A percentile compares a stretch with the other conserved stretches of the same genome.
Conservation (phyloP, 805 yeast genomes). For the Metschnikowia continentalis region DNA sequence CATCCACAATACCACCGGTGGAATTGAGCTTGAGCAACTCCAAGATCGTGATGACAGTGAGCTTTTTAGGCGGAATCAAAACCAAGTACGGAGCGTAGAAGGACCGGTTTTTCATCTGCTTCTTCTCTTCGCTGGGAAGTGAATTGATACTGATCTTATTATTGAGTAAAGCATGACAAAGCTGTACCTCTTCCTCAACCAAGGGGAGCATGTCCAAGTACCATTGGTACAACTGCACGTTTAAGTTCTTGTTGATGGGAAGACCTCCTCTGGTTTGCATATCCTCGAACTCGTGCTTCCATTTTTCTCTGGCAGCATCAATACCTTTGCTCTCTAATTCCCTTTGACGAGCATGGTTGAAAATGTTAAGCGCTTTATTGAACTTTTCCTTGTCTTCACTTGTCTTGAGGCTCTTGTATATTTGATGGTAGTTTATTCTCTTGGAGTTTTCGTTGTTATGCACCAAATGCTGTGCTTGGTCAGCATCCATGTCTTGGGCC, state of each 20-base stretch:
- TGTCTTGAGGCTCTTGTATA: slow-evolving; percentile 50
- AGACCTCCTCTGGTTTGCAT: slow-evolving; percentile 55
- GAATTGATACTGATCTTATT: slow-evolving; percentile 16
- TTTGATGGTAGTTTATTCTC: slow-evolving; percentile 61
- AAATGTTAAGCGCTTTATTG: slow-evolving; percentile 60
- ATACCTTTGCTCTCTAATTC: slow-evolving; percentile 73
- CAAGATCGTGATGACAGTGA: slow-evolving; percentile 79
- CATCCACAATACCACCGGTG: slow-evolving; percentile 72
- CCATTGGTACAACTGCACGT: slow-evolving; percentile 83
- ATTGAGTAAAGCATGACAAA: slow-evolving; percentile 45
- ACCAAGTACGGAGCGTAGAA: slow-evolving; percentile 74
- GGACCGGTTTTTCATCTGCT: slow-evolving; percentile 40
- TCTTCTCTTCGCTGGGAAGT: slow-evolving; percentile 15
- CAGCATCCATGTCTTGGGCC: slow-evolving; percentile 26
- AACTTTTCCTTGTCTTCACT: slow-evolving; percentile 47
- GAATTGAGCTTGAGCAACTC: slow-evolving; percentile 73
- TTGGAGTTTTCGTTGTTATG: slow-evolving; percentile 30
- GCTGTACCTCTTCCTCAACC: slow-evolving; percentile 59
- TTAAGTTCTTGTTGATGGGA: slow-evolving; percentile 55
- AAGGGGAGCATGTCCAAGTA: slow-evolving; percentile 66
- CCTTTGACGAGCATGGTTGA: slow-evolving; percentile 73
- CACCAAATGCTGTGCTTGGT: slow-evolving; percentile 23
- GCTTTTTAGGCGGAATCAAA: slow-evolving; percentile 70
- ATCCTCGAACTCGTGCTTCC: slow-evolving; percentile 80
- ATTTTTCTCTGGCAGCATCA: slow-evolving; percentile 81